Evolutionary conservation across 305 asterid species (phyloP).

Genomic region (Fraxinus albicans): DNA sequence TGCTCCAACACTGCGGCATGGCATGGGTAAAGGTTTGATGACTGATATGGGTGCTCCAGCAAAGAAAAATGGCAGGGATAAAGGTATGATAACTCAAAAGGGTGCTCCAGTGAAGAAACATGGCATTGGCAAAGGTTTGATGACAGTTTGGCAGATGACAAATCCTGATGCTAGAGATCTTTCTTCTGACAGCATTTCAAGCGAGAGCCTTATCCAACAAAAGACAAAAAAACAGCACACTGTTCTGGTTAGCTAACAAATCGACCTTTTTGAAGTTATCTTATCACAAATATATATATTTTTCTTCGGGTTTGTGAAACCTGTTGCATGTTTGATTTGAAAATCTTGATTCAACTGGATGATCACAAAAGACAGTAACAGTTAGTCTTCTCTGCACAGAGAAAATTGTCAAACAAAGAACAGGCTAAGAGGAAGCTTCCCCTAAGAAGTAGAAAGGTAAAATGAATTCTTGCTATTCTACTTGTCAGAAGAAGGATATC

Average conservation of each 20-base stretch:
- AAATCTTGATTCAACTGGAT: conserved; percentile 2
- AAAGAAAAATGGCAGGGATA: conserved; percentile 64
- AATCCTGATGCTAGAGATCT: conserved; percentile 41
- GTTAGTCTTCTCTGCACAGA: conserved; percentile 45
- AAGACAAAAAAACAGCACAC: conserved; percentile 61
- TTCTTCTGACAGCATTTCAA: conserved; percentile 37
- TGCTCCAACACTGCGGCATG: conserved; percentile 40
- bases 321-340: conserved; percentile 10
- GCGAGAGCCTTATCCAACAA: conserved; percentile 34
- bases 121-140: conserved; percentile 80
- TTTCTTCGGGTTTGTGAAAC: not conserved
- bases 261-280: conserved; percentile 21
- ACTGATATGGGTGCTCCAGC: conserved; percentile 39
- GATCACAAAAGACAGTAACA: conserved; percentile 18
- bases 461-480: conserved; percentile 14
- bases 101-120: conserved; percentile 41
- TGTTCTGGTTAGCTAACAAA: conserved; percentile 53
- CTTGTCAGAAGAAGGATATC: not conserved
- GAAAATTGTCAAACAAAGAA: conserved; percentile 55
- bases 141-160: conserved; percentile 49
- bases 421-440: conserved; percentile 61
- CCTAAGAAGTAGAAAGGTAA: conserved; percentile 57
- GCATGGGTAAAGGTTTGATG: conserved; percentile 76
- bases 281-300: not conserved
- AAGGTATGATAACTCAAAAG: conserved; percentile 54